These are phyloP conservation scores for Crucibulum laeve DNA, from an alignment of 768 basidiomycete genomes.

Conservation along the genomic window DNA sequence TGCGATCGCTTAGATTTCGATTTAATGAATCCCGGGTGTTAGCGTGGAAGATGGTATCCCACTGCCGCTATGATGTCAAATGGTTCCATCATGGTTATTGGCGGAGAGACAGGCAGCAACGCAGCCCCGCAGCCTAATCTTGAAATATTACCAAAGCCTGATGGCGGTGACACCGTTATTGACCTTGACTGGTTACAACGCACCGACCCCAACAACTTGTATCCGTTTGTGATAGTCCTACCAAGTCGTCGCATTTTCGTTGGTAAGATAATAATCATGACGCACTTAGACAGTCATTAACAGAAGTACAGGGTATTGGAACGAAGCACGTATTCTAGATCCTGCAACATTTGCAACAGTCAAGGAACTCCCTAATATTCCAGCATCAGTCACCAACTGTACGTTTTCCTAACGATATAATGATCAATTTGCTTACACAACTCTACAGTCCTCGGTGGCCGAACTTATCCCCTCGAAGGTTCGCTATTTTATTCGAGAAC, in stretches of 20 bases:
- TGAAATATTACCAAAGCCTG: slow-evolving; percentile 66
- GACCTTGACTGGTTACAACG: slow-evolving; percentile 63
- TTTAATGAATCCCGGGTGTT: slow-evolving; percentile 1
- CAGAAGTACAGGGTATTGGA: slow-evolving; percentile 59
- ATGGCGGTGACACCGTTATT: slow-evolving; percentile 56
- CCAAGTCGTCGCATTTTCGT: slow-evolving; percentile 69
- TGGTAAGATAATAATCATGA: slow-evolving; percentile 34
- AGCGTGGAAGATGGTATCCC: slow-evolving; percentile 73
- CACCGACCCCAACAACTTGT: slow-evolving; percentile 78
- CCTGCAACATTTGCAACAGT: slow-evolving; percentile 61
- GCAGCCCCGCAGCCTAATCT: slow-evolving; percentile 61
- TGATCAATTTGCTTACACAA: not conserved
- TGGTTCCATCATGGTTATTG: slow-evolving; percentile 69
- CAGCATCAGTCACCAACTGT: slow-evolving; percentile 69
- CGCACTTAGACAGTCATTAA: not conserved
- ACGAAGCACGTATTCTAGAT: slow-evolving; percentile 75
- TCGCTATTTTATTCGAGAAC: not conserved
- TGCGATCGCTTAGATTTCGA: not conserved
- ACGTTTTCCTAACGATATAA: slow-evolving; percentile 8
- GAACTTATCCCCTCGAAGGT: slow-evolving; percentile 75
- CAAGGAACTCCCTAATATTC: slow-evolving; percentile 62
- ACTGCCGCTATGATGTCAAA: slow-evolving; percentile 66
- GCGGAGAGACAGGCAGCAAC: slow-evolving; percentile 73
- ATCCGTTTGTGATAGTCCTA: slow-evolving; percentile 71
- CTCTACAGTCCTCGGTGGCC: slow-evolving; percentile 52